Evolutionary conservation across 129 eudicot species (phyloP).

Genomic region (Flaveria bidentis): DNA sequence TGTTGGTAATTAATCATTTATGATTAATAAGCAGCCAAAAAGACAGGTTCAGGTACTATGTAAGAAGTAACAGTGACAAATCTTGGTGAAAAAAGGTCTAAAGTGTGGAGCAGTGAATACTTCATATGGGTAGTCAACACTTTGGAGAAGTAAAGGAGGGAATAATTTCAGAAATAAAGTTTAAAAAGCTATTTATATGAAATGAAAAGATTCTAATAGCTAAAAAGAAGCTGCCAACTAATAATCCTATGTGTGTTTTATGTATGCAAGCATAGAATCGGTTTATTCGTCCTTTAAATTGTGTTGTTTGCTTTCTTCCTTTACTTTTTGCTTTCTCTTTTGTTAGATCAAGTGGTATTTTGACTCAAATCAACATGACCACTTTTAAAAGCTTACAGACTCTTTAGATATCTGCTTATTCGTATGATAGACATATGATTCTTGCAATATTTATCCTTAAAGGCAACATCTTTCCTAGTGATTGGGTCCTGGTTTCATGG

Average conservation of each 20-base stretch:
- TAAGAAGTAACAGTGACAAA: slow-evolving; percentile 26
- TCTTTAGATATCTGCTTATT: slow-evolving; percentile 23
- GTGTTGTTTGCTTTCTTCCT: slow-evolving; percentile 31
- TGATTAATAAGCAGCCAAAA: slow-evolving; percentile 26
- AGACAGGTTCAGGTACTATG: slow-evolving; percentile 38
- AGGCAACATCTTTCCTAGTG: background rate
- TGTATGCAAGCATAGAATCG: slow-evolving; percentile 26
- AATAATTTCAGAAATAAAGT: slow-evolving; percentile 40
- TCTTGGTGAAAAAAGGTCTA: slow-evolving; percentile 20
- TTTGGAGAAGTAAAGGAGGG: slow-evolving; percentile 34
- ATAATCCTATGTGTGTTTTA: slow-evolving; percentile 28
- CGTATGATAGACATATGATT: slow-evolving; percentile 29
- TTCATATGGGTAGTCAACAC: slow-evolving; percentile 31
- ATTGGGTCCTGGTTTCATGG: background rate
- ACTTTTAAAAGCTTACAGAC: slow-evolving; percentile 29
- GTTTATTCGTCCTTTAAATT: slow-evolving; percentile 30
- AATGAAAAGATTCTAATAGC: slow-evolving; percentile 42
- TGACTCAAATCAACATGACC: slow-evolving; percentile 39
- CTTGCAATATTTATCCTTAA: slow-evolving; percentile 18
- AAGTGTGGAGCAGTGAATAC: slow-evolving; percentile 19
- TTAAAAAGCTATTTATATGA: slow-evolving; percentile 39
- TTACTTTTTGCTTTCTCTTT: slow-evolving; percentile 33
- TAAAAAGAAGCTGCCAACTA: slow-evolving; percentile 32
- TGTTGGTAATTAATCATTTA: slow-evolving; percentile 17
- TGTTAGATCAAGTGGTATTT: slow-evolving; percentile 34